These are phyloP conservation scores for Kregervanrija fluxuum DNA, from an alignment of 805 yeast genomes.

Conservation along the genomic window DNA sequence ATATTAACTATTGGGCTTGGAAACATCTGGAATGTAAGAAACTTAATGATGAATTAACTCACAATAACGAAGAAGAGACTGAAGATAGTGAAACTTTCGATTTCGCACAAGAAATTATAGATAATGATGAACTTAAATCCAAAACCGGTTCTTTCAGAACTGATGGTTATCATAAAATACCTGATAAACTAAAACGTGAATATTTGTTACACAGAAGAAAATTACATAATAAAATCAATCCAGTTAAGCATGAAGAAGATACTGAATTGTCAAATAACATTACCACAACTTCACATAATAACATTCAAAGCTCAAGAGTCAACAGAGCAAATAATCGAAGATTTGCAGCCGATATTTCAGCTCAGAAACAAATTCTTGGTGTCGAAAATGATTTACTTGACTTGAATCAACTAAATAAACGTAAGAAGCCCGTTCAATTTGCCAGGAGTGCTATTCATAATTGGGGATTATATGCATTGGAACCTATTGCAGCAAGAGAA, in stretches of 20 bases:
- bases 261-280: constrained; percentile 22
- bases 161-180: constrained; percentile 65
- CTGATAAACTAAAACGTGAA: constrained; percentile 64
- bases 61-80: constrained; percentile 16
- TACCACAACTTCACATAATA: constrained; percentile 22
- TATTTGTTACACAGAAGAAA: constrained; percentile 80
- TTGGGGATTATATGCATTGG: constrained; percentile 96
- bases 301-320: constrained; percentile 67
- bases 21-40: constrained; percentile 22
- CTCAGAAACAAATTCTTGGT: constrained; percentile 70
- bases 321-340: constrained; percentile 84
- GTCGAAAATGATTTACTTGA: constrained; percentile 76
- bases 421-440: constrained; percentile 92
- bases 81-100: constrained; percentile 22
- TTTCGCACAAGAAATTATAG: constrained; percentile 22
- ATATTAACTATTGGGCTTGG: constrained; percentile 63
- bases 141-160: constrained; percentile 59
- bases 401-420: constrained; percentile 78
- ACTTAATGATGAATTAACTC: constrained; percentile 8
- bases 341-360: constrained; percentile 82
- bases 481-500: constrained; percentile 91
- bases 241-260: constrained; percentile 57
- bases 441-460: constrained; percentile 96
- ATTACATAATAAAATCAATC: constrained; percentile 61
- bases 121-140: constrained; percentile 29